Percentiles rank a stretch among this genome's conserved stretches.
phyloP scores from a whole-genome alignment of 139 green algal species.

The Asterochloris erici region DNA sequence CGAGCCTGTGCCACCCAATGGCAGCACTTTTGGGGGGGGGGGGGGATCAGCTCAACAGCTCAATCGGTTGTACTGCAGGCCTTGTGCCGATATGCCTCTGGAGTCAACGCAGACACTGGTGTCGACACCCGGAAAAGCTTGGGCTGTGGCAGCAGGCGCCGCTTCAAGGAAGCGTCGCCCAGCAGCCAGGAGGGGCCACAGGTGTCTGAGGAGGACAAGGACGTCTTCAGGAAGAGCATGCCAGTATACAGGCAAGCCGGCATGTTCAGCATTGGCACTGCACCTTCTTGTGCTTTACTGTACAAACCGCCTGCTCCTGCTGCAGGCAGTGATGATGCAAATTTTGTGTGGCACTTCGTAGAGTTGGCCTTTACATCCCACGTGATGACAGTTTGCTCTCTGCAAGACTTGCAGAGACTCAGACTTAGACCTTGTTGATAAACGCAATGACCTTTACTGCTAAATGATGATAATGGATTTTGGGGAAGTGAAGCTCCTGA shows the following conservation, averaged over 20 bases:
- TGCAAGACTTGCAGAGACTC: too few species aligned
- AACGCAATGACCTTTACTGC: too few species aligned
- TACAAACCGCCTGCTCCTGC: too few species aligned
- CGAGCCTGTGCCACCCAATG: background rate
- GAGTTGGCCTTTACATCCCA: too few species aligned
- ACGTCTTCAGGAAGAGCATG: constrained; percentile 63
- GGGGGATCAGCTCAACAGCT: background rate
- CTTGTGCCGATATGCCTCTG: constrained; percentile 83
- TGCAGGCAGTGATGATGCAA: too few species aligned
- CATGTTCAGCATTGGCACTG: background rate
- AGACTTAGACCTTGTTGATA: too few species aligned
- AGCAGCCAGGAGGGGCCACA: constrained; percentile 74
- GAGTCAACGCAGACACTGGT: constrained; percentile 76
- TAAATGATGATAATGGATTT: too few species aligned
- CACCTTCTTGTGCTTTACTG: too few species aligned
- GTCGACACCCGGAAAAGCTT: constrained; percentile 81
- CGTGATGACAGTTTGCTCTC: too few species aligned
- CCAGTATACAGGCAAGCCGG: constrained; percentile 57
- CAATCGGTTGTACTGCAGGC: constrained; percentile 28
- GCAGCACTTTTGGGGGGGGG: background rate
- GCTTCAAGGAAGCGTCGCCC: constrained; percentile 41
- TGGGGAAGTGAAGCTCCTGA: too few species aligned
- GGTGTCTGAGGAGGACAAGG: constrained; percentile 63
- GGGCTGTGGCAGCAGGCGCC: constrained; percentile 66
- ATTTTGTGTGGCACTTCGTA: too few species aligned